Evolutionary conservation across 108 stramenopile species (phyloP).

Genomic region (Pelagomonas calceolata): DNA sequence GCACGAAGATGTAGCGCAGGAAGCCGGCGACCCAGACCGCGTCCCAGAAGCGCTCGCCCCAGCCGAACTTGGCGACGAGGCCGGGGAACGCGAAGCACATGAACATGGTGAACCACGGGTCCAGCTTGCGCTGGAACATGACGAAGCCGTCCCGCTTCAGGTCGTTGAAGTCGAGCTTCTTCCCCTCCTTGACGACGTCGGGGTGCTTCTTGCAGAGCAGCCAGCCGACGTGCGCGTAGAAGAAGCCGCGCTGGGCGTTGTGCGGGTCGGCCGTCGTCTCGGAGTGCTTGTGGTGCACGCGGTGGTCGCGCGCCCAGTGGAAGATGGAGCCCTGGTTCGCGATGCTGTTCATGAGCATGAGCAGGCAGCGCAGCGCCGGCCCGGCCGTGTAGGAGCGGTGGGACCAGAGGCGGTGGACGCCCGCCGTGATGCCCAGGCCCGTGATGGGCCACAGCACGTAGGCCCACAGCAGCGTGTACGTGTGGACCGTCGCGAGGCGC

Average conservation of each 20-base stretch:
- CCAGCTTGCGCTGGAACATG: conserved; percentile 77
- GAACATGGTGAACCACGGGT: conserved; percentile 95
- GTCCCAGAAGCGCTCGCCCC: conserved; percentile 94
- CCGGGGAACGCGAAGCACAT: conserved; percentile 98
- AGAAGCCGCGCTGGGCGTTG: conserved; percentile 97
- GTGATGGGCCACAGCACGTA: conserved; percentile 92
- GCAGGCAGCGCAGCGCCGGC: conserved; percentile 55
- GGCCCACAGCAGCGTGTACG: conserved; percentile 78
- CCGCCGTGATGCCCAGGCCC: conserved; percentile 95
- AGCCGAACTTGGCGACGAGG: conserved; percentile 66
- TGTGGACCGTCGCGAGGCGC: conserved; percentile 45
- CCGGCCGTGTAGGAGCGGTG: conserved; percentile 89
- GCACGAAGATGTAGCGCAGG: conserved; percentile 79
- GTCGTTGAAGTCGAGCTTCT: conserved; percentile 83
- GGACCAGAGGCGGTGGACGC: conserved; percentile 93
- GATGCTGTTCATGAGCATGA: conserved; percentile 95
- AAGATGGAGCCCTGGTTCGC: conserved; percentile 97
- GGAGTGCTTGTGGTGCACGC: conserved; percentile 97
- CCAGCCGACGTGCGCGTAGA: conserved; percentile 99
- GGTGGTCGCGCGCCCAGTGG: conserved; percentile 94
- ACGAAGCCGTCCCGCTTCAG: conserved; percentile 81
- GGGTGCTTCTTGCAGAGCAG: conserved; percentile 93
- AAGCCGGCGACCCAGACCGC: conserved; percentile 93
- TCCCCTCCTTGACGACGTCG: conserved; percentile 82
- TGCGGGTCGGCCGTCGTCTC: conserved; percentile 98